Conservation (phyloP, 140 eudicot genomes). For the Cichorium intybus region DNA sequence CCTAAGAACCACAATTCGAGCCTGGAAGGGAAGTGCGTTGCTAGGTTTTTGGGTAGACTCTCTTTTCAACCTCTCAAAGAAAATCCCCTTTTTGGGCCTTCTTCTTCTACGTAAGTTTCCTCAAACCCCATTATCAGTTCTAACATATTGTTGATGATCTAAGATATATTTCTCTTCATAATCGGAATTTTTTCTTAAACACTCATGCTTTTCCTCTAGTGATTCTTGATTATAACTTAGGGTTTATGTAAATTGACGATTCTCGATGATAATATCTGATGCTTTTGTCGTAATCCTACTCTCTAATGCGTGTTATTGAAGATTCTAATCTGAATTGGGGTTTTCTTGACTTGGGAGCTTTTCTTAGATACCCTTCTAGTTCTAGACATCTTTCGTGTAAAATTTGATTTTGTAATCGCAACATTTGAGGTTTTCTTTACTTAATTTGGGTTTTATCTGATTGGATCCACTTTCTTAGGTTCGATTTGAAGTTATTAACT, state of each 20-base stretch:
- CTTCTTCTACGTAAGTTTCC: conserved; percentile 70
- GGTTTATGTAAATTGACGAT: too few relatives aligned
- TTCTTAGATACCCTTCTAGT: conserved; percentile 2
- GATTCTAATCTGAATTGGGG: conserved; percentile 1
- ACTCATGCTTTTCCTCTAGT: background rate
- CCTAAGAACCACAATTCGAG: conserved; percentile 53
- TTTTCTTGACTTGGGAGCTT: background rate
- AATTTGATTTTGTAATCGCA: conserved; percentile 5
- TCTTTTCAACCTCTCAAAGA: conserved; percentile 93
- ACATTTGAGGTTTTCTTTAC: background rate
- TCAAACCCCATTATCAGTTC: background rate
- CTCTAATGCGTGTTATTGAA: too few relatives aligned
- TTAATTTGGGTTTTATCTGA: background rate
- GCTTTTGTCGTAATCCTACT: too few relatives aligned
- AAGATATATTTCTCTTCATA: background rate
- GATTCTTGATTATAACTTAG: background rate
- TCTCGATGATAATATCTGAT: too few relatives aligned
- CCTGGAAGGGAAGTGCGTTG: conserved; percentile 59
- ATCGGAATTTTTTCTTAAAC: background rate
- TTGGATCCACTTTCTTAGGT: background rate
- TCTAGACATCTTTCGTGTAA: conserved; percentile 9
- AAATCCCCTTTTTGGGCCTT: conserved; percentile 97
- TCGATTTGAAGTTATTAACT: background rate
- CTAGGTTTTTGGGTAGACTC: conserved; percentile 74
- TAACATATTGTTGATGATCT: conserved; percentile 8